Evolutionary conservation across 1,284 basidiomycete genomes (phyloP).

Genomic region (Abortiporus biennis): DNA sequence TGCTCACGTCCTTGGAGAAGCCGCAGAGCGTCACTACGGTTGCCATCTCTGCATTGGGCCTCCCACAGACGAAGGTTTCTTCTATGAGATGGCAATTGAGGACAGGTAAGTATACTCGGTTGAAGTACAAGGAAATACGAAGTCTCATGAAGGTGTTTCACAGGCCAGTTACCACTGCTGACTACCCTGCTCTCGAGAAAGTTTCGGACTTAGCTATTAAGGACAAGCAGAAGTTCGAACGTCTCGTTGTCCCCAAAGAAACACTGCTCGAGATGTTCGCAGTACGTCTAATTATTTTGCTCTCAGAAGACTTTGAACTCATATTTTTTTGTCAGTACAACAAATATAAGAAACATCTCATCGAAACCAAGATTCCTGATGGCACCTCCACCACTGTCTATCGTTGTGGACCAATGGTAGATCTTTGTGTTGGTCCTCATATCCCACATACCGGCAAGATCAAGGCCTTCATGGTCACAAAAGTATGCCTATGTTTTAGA

Average conservation of each 20-base stretch:
- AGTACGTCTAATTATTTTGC: constrained; percentile 39
- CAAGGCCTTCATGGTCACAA: constrained; percentile 94
- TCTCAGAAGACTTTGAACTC: background rate
- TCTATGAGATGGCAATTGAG: constrained; percentile 94
- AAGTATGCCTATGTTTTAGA: constrained; percentile 41
- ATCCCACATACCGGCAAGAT: constrained; percentile 97
- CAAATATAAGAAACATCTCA: constrained; percentile 97
- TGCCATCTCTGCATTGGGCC: constrained; percentile 98
- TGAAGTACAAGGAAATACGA: no score
- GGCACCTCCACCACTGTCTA: constrained; percentile 98
- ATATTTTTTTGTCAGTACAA: constrained; percentile 69
- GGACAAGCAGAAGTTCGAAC: constrained; percentile 97
- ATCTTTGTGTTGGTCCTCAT: constrained; percentile 96
- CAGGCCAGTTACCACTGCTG: constrained; percentile 71
- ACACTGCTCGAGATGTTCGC: constrained; percentile 95
- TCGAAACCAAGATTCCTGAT: constrained; percentile 94
- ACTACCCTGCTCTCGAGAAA: constrained; percentile 90
- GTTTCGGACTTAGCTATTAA: constrained; percentile 86
- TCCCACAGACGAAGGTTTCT: constrained; percentile 98
- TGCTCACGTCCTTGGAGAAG: constrained; percentile 98
- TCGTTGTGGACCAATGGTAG: constrained; percentile 98
- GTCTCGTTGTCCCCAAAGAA: constrained; percentile 91
- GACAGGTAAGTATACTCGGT: constrained; percentile 58
- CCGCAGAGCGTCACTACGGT: constrained; percentile 94
- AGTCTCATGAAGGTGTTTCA: no score